Evolutionary conservation across 306 rosid species (phyloP).

Genomic region (Inga oerstediana): DNA sequence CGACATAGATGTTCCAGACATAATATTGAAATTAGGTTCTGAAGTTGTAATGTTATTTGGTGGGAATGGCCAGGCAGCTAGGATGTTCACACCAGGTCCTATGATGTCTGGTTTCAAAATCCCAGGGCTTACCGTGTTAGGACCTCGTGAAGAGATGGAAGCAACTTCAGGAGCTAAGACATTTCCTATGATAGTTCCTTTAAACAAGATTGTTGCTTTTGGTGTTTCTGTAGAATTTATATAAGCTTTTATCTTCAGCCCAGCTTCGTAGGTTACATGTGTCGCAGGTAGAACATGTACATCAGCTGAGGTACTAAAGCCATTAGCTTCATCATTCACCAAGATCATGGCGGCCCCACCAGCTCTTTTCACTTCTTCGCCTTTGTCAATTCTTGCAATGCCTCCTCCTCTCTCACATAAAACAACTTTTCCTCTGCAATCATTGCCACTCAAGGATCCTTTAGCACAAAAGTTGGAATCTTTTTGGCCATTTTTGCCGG

Average conservation of each 20-base stretch:
- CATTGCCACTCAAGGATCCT: conserved; percentile 48
- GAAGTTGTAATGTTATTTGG: conserved; percentile 42
- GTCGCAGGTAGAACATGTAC: conserved; percentile 68
- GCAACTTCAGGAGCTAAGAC: conserved; percentile 52
- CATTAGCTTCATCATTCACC: conserved; percentile 48
- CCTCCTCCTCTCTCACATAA: conserved; percentile 73
- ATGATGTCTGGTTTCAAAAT: conserved; percentile 78
- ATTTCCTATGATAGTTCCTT: conserved; percentile 61
- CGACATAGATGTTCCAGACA: conserved; percentile 82
- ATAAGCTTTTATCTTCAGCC: conserved; percentile 57
- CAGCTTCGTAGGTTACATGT: conserved; percentile 61
- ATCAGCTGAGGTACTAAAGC: conserved; percentile 56
- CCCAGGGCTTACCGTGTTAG: conserved; percentile 66
- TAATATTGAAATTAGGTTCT: conserved; percentile 56
- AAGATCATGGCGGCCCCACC: conserved; percentile 77
- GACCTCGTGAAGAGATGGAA: conserved; percentile 82
- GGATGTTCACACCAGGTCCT: conserved; percentile 67
- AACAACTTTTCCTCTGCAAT: conserved; percentile 58
- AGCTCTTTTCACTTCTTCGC: conserved; percentile 63
- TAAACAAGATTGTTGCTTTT: conserved; percentile 60
- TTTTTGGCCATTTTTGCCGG: conserved; percentile 54
- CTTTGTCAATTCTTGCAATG: conserved; percentile 54
- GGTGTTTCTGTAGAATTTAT: conserved; percentile 64
- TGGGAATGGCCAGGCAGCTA: conserved; percentile 76
- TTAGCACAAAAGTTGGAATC: conserved; percentile 51